Evolutionary conservation across 371 early-diverging fungal genomes (phyloP), one percentile per base, ranked within the genome.

Genomic region (Mucor racemosus): DNA sequence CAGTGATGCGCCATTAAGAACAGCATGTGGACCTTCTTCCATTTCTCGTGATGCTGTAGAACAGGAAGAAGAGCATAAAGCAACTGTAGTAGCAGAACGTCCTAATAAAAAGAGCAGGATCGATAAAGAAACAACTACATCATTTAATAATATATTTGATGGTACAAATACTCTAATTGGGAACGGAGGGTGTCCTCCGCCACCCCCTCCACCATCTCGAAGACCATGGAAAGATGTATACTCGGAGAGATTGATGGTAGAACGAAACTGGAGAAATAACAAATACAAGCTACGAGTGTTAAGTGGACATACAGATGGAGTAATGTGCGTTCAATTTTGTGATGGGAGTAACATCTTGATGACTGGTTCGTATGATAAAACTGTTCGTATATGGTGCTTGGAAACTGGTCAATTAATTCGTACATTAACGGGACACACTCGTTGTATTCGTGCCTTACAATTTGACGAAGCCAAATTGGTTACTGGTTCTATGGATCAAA

Each of bases 401-500:
- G 90, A 94, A 61, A 91, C 93, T 0, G 90, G 92, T 13, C 85
- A 90, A 68, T 76, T 86, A 50, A 77, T 93, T 21, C 87, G 87
- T 9, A 80, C 85, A 6, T 77, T 97, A 13, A 79, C 71, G 11
- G 99, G 98, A 0, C 99, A 99, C 81, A 88, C 91, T 9, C 87
- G 91, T 4, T 90, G 92, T 19, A 92, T 99, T 0, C 85, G 96
- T 3, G 93, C 92, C 2, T 84, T 98, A 7, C 96, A 93, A 61
- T 94, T 94, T 71, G 93, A 94, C 68, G 90, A 91, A 40, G 87
- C 88, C 68, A 94, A 91, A 74, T 79, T 95, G 35, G 90, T 95
- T 17, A 90, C 94, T 4, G 95, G 94, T 7, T 92, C 95, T 9
- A 90, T 93, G 78, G 99, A 99, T 71, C 87, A 92, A 34, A 97